Evolutionary conservation across 768 basidiomycete genomes (phyloP).

Genomic region (Russula earlei): DNA sequence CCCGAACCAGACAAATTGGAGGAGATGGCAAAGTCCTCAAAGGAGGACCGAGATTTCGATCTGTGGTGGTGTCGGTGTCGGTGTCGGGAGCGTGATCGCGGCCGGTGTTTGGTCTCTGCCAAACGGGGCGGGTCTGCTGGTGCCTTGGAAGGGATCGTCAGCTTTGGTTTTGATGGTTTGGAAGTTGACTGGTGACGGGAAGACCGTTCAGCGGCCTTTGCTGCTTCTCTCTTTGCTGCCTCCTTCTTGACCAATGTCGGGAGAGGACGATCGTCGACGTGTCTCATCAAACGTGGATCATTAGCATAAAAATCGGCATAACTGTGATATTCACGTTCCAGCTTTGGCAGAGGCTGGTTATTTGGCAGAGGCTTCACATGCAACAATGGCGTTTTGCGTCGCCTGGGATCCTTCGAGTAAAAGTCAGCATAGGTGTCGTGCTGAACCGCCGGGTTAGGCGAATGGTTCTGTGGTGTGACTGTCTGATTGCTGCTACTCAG

Average conservation of each 20-base stretch:
- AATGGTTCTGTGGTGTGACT: not conserved
- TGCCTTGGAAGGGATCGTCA: constrained; percentile 4
- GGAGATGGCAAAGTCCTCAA: constrained; percentile 17
- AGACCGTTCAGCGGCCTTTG: not conserved
- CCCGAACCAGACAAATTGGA: constrained; percentile 13
- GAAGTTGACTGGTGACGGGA: constrained; percentile 8
- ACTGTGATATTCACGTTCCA: constrained; percentile 10
- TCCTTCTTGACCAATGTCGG: constrained; percentile 11
- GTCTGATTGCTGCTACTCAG: constrained; percentile 11
- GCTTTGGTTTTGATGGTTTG: constrained; percentile 5
- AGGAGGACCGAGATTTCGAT: not conserved
- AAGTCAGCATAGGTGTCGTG: constrained; percentile 16
- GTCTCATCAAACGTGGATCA: constrained; percentile 8
- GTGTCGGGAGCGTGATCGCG: not conserved
- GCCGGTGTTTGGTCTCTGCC: not conserved
- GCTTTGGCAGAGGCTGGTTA: constrained; percentile 8
- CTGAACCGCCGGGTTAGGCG: not conserved
- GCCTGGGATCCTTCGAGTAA: constrained; percentile 11
- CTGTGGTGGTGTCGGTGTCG: not conserved
- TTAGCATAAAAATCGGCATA: constrained; percentile 17
- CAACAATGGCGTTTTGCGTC: constrained; percentile 5
- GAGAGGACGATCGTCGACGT: constrained; percentile 12
- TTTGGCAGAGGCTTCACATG: constrained; percentile 12
- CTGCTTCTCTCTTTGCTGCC: not conserved
- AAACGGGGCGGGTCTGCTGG: constrained; percentile 1